These are phyloP conservation scores for Phytophthora cactorum DNA, from an alignment of 352 stramenopile genomes.

Conservation along the genomic window DNA sequence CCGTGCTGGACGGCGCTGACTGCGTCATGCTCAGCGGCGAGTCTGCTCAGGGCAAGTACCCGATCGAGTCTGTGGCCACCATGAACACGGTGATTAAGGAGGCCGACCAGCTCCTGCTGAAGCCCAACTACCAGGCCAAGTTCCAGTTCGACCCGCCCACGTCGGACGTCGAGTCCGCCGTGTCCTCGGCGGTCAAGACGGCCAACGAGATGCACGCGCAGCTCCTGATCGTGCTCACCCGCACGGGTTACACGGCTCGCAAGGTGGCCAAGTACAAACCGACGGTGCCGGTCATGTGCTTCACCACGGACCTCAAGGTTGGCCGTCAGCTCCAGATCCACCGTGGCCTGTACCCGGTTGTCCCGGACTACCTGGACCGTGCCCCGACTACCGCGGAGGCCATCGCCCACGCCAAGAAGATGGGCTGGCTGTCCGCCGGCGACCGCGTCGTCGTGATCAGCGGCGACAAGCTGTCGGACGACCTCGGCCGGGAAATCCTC, in stretches of 20 bases:
- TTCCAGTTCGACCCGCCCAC: conserved; percentile 70
- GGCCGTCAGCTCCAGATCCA: conserved; percentile 93
- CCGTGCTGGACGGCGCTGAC: conserved; percentile 86
- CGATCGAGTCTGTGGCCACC: conserved; percentile 86
- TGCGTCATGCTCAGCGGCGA: conserved; percentile 91
- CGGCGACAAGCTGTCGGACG: conserved; percentile 78
- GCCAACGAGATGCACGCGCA: conserved; percentile 86
- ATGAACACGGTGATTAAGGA: conserved; percentile 96
- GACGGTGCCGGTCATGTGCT: conserved; percentile 93
- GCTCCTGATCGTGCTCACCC: conserved; percentile 86
- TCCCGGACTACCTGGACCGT: conserved; percentile 63
- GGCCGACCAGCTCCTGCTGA: conserved; percentile 78
- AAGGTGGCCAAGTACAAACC: conserved; percentile 92
- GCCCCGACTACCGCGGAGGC: conserved; percentile 83
- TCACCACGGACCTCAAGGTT: conserved; percentile 87
- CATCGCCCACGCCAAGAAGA: conserved; percentile 90
- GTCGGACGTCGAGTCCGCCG: conserved; percentile 85
- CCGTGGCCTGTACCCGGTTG: conserved; percentile 78
- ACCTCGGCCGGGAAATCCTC: conserved; percentile 84
- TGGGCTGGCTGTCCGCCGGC: conserved; percentile 89
- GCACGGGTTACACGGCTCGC: conserved; percentile 82
- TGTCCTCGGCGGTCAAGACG: conserved; percentile 86
- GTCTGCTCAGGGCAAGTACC: conserved; percentile 88
- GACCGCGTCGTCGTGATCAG: conserved; percentile 92
- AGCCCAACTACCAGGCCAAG: conserved; percentile 56